These are phyloP conservation scores for Thozetella sp. DNA, from an alignment of 495 filamentous ascomycete genomes.

Conservation along the genomic window DNA sequence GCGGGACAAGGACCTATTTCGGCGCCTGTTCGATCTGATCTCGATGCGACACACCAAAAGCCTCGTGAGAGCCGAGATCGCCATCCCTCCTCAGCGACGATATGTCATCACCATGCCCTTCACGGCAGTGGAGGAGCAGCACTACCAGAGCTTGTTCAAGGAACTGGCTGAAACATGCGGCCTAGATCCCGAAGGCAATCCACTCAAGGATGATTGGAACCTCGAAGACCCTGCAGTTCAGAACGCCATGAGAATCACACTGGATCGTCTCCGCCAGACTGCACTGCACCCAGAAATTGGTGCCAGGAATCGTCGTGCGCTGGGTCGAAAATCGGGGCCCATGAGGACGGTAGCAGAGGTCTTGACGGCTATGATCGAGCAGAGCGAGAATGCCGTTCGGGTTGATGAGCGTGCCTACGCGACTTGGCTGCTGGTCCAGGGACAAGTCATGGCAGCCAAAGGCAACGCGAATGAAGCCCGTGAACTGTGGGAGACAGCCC, in stretches of 20 bases:
- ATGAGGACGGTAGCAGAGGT: slow-evolving; percentile 83
- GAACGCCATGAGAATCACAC: slow-evolving; percentile 61
- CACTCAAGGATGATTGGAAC: slow-evolving; percentile 61
- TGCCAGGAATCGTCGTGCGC: slow-evolving; percentile 63
- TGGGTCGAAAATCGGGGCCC: slow-evolving; percentile 65
- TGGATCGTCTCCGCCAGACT: slow-evolving; percentile 70
- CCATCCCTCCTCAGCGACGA: slow-evolving; percentile 75
- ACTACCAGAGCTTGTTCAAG: slow-evolving; percentile 72
- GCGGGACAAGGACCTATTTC: slow-evolving; percentile 61
- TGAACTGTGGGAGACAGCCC: slow-evolving; percentile 63
- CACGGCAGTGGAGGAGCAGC: slow-evolving; percentile 83
- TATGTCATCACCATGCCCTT: slow-evolving; percentile 90
- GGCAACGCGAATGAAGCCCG: slow-evolving; percentile 56
- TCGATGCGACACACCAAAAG: slow-evolving; percentile 87
- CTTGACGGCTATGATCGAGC: slow-evolving; percentile 85
- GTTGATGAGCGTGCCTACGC: slow-evolving; percentile 69
- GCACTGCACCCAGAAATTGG: slow-evolving; percentile 85
- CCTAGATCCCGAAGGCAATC: slow-evolving; percentile 64
- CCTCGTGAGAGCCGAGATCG: slow-evolving; percentile 70
- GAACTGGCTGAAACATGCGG: slow-evolving; percentile 72
- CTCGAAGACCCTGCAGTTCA: slow-evolving; percentile 55
- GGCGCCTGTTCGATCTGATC: slow-evolving; percentile 64
- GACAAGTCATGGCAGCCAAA: slow-evolving; percentile 74
- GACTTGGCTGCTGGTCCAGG: slow-evolving; percentile 60
- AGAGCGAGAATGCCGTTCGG: slow-evolving; percentile 64